Base-by-base conservation (phyloP, 129 eudicot genomes). In the Arctium minus region DNA sequence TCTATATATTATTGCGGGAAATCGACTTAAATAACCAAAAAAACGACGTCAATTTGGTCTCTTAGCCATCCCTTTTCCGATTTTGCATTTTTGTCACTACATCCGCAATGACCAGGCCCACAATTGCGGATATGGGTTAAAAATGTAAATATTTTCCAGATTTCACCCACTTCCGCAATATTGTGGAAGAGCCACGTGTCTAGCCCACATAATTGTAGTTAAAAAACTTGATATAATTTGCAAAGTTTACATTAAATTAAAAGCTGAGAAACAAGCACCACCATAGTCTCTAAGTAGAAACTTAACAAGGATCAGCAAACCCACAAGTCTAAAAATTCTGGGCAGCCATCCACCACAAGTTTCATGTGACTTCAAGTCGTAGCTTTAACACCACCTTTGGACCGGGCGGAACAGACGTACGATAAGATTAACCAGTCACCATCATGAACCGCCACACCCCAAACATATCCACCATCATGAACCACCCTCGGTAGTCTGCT, bases 401-500 rank as follows among this genome's bases (percentile, higher is more conserved):
- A 39, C 40, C 35, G n/a, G 18, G 75, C 65, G 80, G 27, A 81
- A 74, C 77, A 1, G 53, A 70, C 53, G 29, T n/a, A 82, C 35
- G 31, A 65, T 82, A 77, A 65, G 67, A 74, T 31, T n/a, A 74
- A 40, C 46, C 85, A 6, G 32, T 11, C 27, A 17, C 6, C 37
- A n/a, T n/a, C n/a, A n/a, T n/a, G n/a, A n/a, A n/a, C n/a, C n/a
- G n/a, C n/a, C n/a, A n/a, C n/a, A 48, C 39, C 72, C 29, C 8
- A 12, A 64, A 32, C 70, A 27, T 64, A 64, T 5, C 68, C 29
- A 60, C 68, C 65, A 53, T 3, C 65, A 27, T 22, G 35, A 82
- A 75, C 22, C 40, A 33, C 38, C 4, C 73, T 77, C 2, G 27
- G 48, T 65, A 72, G 79, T 60, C 79, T 84, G 87, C 87, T 78